Percentiles rank a stretch among this genome's conserved stretches.
phyloP scores from a whole-genome alignment of 108 stramenopile genomes.

The Mediolabrus comicus region DNA sequence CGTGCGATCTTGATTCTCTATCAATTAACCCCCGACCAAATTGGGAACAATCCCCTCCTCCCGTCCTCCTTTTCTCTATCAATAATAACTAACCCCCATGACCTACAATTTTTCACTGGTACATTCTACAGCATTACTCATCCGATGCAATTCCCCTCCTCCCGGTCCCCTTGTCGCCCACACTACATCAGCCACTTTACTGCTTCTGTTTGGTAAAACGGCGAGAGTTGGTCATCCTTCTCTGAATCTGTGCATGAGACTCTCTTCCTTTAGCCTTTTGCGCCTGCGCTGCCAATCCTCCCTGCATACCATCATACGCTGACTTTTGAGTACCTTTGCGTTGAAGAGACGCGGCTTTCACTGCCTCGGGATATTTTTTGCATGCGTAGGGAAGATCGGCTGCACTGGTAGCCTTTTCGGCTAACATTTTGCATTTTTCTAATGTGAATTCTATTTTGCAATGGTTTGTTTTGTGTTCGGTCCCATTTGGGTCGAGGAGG shows the following conservation, averaged over 20 bases:
- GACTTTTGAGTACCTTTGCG: conserved; percentile 13
- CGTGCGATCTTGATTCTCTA: too few relatives aligned
- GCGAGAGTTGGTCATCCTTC: conserved; percentile 40
- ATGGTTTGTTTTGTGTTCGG: neutral
- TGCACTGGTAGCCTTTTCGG: conserved; percentile 30
- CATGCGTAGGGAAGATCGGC: conserved; percentile 36
- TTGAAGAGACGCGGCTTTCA: conserved; percentile 24
- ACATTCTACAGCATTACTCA: too few relatives aligned
- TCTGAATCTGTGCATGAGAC: conserved; percentile 42
- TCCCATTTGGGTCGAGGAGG: neutral
- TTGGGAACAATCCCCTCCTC: too few relatives aligned
- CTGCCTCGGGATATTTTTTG: conserved; percentile 36
- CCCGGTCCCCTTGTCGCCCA: too few relatives aligned
- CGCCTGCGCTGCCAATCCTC: conserved; percentile 36
- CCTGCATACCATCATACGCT: conserved; percentile 36
- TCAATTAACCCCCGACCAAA: too few relatives aligned
- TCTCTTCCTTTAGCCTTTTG: conserved; percentile 27
- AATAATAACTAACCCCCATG: too few relatives aligned
- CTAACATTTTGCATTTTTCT: conserved; percentile 45
- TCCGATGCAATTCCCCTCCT: too few relatives aligned
- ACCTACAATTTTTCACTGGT: too few relatives aligned
- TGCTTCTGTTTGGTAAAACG: conserved; percentile 38
- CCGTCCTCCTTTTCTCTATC: too few relatives aligned
- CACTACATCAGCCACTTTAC: too few relatives aligned
- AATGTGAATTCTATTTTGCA: conserved; percentile 35